Percentiles rank a stretch among this genome's conserved stretches.
phyloP scores from a whole-genome alignment of 345 rosid species.

The Corchorus olitorius region DNA sequence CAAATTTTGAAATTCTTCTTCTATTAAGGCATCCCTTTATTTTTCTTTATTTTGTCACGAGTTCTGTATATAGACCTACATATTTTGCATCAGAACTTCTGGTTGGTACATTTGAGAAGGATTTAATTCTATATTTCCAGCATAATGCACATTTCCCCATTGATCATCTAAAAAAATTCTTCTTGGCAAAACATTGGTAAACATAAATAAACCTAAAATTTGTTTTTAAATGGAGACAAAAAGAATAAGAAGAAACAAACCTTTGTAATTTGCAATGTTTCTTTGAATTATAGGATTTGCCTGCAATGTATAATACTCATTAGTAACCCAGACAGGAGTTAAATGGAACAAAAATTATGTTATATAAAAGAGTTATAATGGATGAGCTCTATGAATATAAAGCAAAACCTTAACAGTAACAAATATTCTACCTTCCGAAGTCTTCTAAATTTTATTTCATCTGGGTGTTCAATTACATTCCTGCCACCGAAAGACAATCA shows the following conservation, averaged over 20 bases:
- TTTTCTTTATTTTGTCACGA: not conserved
- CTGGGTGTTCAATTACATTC: conserved; percentile 81
- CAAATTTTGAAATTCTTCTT: not conserved
- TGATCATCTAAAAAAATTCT: not conserved
- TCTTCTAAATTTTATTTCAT: conserved; percentile 68
- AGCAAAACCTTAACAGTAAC: not conserved
- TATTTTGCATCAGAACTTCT: not conserved
- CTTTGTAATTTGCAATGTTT: conserved; percentile 61
- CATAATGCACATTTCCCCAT: not conserved
- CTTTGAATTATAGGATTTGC: conserved; percentile 73
- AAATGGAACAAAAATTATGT: not conserved
- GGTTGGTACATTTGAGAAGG: not conserved
- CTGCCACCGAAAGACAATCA: conserved; percentile 37
- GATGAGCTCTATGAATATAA: not conserved
- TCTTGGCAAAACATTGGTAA: not conserved
- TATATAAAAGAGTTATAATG: not conserved
- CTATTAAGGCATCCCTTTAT: not conserved
- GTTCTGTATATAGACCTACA: not conserved
- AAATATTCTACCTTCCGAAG: conserved; percentile 65
- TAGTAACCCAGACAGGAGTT: conserved; percentile 1
- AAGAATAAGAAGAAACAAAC: conserved; percentile 33
- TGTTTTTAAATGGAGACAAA: too few relatives aligned
- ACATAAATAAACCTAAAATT: not conserved
- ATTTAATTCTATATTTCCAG: not conserved
- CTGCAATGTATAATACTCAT: conserved; percentile 44